Conservation (phyloP, 2,329 filamentous ascomycete genomes). For the Alternaria solani region DNA sequence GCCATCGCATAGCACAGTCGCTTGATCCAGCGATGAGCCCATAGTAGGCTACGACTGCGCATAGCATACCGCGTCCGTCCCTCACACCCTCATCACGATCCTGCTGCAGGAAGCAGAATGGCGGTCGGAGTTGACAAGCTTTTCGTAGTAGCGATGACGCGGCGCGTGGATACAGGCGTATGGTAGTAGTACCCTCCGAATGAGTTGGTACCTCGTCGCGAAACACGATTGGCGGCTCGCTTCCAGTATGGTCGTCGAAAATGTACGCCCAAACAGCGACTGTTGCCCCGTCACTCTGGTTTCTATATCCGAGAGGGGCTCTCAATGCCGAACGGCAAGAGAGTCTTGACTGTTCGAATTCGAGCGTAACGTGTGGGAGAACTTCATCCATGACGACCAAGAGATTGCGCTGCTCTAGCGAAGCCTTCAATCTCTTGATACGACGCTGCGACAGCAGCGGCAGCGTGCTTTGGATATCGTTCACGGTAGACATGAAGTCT, state of each 20-base stretch:
- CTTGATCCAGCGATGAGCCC: background rate
- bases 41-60: slow-evolving; percentile 3
- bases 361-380: background rate
- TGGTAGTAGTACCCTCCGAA: rapidly evolving
- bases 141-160: slow-evolving; percentile 1
- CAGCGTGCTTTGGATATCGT: background rate
- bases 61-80: background rate
- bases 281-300: background rate
- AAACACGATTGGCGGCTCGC: background rate
- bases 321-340: background rate
- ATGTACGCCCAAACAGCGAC: slow-evolving; percentile 3
- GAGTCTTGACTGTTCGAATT: background rate
- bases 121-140: background rate
- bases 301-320: background rate
- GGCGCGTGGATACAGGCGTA: background rate
- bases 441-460: background rate
- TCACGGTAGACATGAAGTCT: background rate
- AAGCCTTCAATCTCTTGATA: background rate
- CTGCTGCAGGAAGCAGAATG: slow-evolving; percentile 1
- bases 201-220: background rate
- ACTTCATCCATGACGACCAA: background rate
- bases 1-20: background rate
- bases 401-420: background rate
- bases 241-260: background rate
- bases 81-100: background rate